Percentiles rank a stretch among this genome's conserved stretches.
These are phyloP conservation scores for Pichiaceae sp. DNA, from an alignment of 1,139 yeast species.

Conservation along the genomic window DNA sequence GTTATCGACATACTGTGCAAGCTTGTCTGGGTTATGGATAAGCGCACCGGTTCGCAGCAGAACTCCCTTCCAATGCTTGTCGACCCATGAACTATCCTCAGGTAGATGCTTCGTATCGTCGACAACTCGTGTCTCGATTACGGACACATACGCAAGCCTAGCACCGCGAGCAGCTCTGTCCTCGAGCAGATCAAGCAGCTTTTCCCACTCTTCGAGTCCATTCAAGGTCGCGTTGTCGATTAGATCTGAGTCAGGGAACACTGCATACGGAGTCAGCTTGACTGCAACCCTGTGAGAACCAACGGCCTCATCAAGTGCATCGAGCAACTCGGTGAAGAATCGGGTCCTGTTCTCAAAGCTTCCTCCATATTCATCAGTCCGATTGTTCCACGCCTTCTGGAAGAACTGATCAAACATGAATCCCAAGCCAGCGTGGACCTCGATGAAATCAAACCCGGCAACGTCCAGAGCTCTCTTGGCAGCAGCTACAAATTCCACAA, in stretches of 20 bases:
- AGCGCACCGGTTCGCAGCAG: slow-evolving; percentile 41
- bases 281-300: slow-evolving; percentile 36
- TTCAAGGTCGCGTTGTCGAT: slow-evolving; percentile 26
- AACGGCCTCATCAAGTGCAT: slow-evolving; percentile 25
- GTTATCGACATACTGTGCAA: slow-evolving; percentile 10
- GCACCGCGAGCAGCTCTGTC: slow-evolving; percentile 32
- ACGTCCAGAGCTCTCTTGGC: slow-evolving; percentile 38
- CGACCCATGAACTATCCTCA: slow-evolving; percentile 13
- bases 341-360: slow-evolving; percentile 33
- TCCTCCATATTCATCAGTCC: slow-evolving; percentile 50
- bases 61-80: slow-evolving; percentile 34
- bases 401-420: slow-evolving; percentile 35
- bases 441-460: slow-evolving; percentile 41
- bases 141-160: slow-evolving; percentile 31
- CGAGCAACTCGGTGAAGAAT: slow-evolving; percentile 29
- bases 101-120: slow-evolving; percentile 5
- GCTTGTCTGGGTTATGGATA: slow-evolving; percentile 9
- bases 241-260: slow-evolving; percentile 20
- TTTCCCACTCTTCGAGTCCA: slow-evolving; percentile 30
- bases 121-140: slow-evolving; percentile 30
- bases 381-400: slow-evolving; percentile 29
- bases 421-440: slow-evolving; percentile 47
- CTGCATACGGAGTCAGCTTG: slow-evolving; percentile 54
- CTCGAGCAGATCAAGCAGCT: slow-evolving; percentile 30
- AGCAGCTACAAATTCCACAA: slow-evolving; percentile 32